These are phyloP conservation scores for Volutella citrinella DNA, from an alignment of 2,329 filamentous ascomycete genomes.

Conservation along the genomic window DNA sequence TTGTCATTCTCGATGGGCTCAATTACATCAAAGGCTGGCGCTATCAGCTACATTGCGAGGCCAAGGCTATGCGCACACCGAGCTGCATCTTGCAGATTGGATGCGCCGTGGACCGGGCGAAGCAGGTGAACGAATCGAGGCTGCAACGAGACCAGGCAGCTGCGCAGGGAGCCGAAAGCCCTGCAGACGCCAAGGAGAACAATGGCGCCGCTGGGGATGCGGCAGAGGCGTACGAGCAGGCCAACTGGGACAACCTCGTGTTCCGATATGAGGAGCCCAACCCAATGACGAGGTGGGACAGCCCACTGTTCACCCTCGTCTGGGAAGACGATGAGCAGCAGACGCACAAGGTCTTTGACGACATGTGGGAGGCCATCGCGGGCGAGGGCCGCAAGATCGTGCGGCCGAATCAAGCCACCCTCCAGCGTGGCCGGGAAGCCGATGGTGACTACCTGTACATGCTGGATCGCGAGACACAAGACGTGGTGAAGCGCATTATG, in stretches of 20 bases:
- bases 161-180: not conserved
- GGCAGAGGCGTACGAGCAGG: slow-evolving; percentile 47
- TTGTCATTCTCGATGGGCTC: slow-evolving; percentile 75
- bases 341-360: slow-evolving; percentile 52
- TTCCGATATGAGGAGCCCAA: slow-evolving; percentile 87
- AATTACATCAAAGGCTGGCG: slow-evolving; percentile 92
- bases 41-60: slow-evolving; percentile 82
- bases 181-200: not conserved
- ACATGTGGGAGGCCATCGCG: slow-evolving; percentile 72
- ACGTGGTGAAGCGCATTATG: slow-evolving; percentile 67
- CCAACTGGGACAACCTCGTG: slow-evolving; percentile 74
- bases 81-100: slow-evolving; percentile 71
- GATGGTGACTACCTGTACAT: slow-evolving; percentile 75
- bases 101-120: slow-evolving; percentile 50
- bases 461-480: slow-evolving; percentile 75
- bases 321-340: slow-evolving; percentile 71
- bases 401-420: slow-evolving; percentile 72
- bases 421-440: slow-evolving; percentile 60
- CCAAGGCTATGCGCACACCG: slow-evolving; percentile 73
- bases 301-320: slow-evolving; percentile 74
- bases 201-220: not conserved
- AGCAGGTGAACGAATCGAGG: slow-evolving; percentile 58
- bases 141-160: slow-evolving; percentile 31
- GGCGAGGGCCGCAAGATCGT: slow-evolving; percentile 62
- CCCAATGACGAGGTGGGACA: slow-evolving; percentile 81